These are phyloP conservation scores for Fusarium stilboides DNA, from an alignment of 2,329 filamentous ascomycete genomes.

Conservation along the genomic window DNA sequence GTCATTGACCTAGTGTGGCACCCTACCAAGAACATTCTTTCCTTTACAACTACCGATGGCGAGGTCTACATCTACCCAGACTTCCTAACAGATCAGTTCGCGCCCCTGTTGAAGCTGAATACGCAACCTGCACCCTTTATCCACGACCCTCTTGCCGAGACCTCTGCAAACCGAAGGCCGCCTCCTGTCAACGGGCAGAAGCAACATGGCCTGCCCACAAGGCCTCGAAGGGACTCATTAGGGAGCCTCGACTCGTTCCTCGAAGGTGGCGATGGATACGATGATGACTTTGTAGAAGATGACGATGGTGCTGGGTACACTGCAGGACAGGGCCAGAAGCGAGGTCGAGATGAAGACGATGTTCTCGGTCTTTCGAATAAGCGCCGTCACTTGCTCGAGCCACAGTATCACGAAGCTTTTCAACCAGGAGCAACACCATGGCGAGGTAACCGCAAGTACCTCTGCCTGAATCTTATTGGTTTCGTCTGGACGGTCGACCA, in stretches of 20 bases:
- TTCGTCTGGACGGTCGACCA: conserved; percentile 98
- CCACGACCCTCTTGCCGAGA: conserved; percentile 82
- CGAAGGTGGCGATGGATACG: conserved; percentile 66
- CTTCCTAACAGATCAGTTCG: conserved; percentile 73
- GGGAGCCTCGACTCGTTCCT: conserved; percentile 90
- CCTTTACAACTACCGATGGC: conserved; percentile 93
- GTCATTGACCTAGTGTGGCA: conserved; percentile 94
- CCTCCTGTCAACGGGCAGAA: conserved; percentile 69
- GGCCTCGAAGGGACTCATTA: conserved; percentile 73
- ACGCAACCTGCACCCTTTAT: conserved; percentile 87
- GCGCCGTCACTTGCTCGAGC: conserved; percentile 65
- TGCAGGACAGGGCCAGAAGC: conserved; percentile 67
- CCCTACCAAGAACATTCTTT: conserved; percentile 87
- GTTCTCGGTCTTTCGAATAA: conserved; percentile 63
- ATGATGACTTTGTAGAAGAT: conserved; percentile 92
- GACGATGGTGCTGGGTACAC: conserved; percentile 95
- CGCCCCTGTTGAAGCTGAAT: conserved; percentile 69
- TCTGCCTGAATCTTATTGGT: conserved; percentile 93
- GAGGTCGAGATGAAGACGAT: conserved; percentile 68
- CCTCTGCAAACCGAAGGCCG: conserved; percentile 74
- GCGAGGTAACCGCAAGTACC: conserved; percentile 93
- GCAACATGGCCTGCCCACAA: conserved; percentile 62
- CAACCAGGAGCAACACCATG: conserved; percentile 96
- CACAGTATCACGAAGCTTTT: conserved; percentile 85
- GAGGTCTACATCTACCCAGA: conserved; percentile 92